Evolutionary conservation across 805 yeast species (phyloP).

Genomic region (Kazachstania taianensis): DNA sequence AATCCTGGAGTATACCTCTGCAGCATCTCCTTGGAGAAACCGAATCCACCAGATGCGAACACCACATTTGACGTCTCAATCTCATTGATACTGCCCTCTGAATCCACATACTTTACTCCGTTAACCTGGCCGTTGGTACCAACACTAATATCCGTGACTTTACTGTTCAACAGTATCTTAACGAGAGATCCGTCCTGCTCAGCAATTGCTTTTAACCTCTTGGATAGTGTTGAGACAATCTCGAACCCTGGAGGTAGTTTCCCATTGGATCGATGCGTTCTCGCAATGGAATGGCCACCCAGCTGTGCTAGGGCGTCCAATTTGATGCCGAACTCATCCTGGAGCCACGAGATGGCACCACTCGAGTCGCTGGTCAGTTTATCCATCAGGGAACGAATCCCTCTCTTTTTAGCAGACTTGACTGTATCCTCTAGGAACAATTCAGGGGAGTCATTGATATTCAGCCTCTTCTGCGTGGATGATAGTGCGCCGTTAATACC

Average conservation of each 20-base stretch:
- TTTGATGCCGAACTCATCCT: conserved; percentile 49
- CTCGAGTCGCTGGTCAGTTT: conserved; percentile 53
- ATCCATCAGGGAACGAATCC: conserved; percentile 47
- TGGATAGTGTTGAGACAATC: conserved; percentile 38
- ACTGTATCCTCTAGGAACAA: conserved; percentile 58
- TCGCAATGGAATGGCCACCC: conserved; percentile 73
- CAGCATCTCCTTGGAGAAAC: conserved; percentile 32
- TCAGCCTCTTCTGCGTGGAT: conserved; percentile 41
- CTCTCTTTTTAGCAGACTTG: conserved; percentile 54
- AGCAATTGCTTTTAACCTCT: conserved; percentile 28
- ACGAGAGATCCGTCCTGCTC: conserved; percentile 23
- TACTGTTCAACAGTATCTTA: conserved; percentile 32
- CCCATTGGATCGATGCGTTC: conserved; percentile 70
- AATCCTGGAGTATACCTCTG: conserved; percentile 39
- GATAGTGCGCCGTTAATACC: conserved; percentile 66
- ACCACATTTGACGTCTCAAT: conserved; percentile 32
- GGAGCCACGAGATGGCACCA: conserved; percentile 66
- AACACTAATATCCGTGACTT: conserved; percentile 29
- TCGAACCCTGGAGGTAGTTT: conserved; percentile 53
- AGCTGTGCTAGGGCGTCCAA: conserved; percentile 59
- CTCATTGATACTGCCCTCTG: conserved; percentile 18
- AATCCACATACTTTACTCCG: conserved; percentile 35
- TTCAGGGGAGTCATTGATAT: conserved; percentile 47
- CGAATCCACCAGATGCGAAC: conserved; percentile 54
- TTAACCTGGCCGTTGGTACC: conserved; percentile 26